These are phyloP conservation scores for Cladosporium sp. DNA, from an alignment of 2,329 filamentous ascomycete genomes.

Conservation along the genomic window DNA sequence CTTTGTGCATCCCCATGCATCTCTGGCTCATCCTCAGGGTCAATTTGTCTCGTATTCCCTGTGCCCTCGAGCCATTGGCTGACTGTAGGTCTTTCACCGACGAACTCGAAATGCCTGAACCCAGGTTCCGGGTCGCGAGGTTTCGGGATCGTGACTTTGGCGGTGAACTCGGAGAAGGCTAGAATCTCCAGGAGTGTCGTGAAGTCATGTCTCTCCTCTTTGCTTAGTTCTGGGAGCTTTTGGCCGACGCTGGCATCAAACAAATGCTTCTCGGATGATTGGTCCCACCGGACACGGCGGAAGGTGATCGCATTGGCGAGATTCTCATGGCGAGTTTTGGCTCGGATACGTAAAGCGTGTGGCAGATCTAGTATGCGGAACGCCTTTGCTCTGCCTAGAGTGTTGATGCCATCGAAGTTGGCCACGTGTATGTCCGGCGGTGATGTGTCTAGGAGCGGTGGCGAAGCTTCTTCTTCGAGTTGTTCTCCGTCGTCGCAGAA, in stretches of 20 bases:
- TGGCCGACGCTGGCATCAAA: slow-evolving; percentile 32
- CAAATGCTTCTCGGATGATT: slow-evolving; percentile 20
- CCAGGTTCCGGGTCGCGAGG: not conserved
- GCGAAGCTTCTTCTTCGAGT: not conserved
- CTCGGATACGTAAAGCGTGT: slow-evolving; percentile 8
- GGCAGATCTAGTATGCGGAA: slow-evolving; percentile 26
- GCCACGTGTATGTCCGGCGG: slow-evolving; percentile 24
- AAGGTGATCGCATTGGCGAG: slow-evolving; percentile 5
- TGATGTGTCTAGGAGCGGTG: not conserved
- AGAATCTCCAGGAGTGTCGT: slow-evolving; percentile 7
- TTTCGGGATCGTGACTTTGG: not conserved
- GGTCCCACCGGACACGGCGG: slow-evolving; percentile 26
- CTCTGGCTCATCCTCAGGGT: slow-evolving; percentile 24
- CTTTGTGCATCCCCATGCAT: slow-evolving; percentile 30
- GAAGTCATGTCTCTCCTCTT: slow-evolving; percentile 7
- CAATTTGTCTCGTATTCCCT: slow-evolving; percentile 27
- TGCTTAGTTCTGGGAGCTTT: slow-evolving; percentile 7
- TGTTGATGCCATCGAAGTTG: slow-evolving; percentile 21
- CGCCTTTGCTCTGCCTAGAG: slow-evolving; percentile 18
- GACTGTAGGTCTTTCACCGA: slow-evolving; percentile 21
- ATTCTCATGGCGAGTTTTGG: not conserved
- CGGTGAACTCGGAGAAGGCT: not conserved
- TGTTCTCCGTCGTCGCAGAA: slow-evolving; percentile 22
- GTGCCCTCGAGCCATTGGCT: slow-evolving; percentile 32
- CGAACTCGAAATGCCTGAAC: slow-evolving; percentile 21